Base-by-base conservation (phyloP, 2,329 filamentous ascomycete genomes). In the Hymenotorrendiella dingleyae region DNA sequence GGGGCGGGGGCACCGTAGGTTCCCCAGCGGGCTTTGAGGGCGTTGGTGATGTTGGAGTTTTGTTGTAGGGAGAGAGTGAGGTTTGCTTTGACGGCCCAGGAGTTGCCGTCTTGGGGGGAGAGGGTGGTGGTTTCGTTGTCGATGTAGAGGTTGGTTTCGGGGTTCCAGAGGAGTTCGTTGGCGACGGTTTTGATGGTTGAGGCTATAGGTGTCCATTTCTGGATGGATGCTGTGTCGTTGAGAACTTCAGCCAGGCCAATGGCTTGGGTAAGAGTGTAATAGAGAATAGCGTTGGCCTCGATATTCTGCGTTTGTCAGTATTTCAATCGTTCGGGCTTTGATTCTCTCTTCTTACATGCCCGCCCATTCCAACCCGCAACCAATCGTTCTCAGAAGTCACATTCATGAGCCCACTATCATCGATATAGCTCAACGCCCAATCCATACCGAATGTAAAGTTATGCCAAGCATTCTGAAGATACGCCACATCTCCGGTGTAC, bases 21-120 rank as follows among this genome's bases (percentile, higher is more conserved):
- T 71, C 42, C 41, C 50, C 50, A 55, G 11, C 49, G 47, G 10
- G 43, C 22, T 28, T 42, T 53, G 6, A 55, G 46, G 2, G 49
- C 42, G 10, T 10, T 30, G 29, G 44, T 46, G 11, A 55, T 49
- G 57, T 48, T 9, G 59, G 63, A 70, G 68, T 76, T 24, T 53
- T 57, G 7, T 58, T 52, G 8, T 0, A 72, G 68, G 17, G 46
- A 34, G 14, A 21, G 11, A 7, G 46, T 44, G 2, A 47, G 17
- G 36, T 43, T 41, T 29, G 38, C 32, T 24, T 68, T 62, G 3
- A 76, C 51, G 0, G 74, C 70, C 59, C 78, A 67, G 37, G 71
- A 67, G 59, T 80, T 80, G 12, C 71, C 74, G 49, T 79, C 76
- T 59, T 82, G 78, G 0, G 77, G 74, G 45, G 72, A 65, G 2